Percentiles rank a stretch among this genome's conserved stretches.
phyloP scores from a whole-genome alignment of 2,329 filamentous ascomycete species.

The Chrysoporthe austroafricana region DNA sequence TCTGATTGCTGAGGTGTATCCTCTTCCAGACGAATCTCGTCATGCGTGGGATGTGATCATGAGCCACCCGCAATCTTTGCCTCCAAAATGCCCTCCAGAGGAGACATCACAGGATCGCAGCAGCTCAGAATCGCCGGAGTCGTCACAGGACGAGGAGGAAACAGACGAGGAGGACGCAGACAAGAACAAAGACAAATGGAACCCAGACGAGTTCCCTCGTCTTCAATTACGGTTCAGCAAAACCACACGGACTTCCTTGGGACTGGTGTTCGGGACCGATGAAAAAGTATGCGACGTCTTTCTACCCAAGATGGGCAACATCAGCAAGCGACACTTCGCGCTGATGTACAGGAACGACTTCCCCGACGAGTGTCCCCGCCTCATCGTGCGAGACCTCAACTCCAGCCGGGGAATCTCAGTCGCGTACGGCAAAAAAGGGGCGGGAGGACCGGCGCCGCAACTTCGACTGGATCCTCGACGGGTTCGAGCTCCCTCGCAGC shows the following conservation, averaged over 20 bases:
- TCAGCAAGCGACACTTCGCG: constrained; percentile 4
- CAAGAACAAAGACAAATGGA: too few relatives aligned
- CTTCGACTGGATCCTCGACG: constrained; percentile 1
- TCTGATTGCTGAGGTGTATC: neutral
- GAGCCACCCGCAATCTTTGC: neutral
- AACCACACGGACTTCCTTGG: neutral
- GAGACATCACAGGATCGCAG: too few relatives aligned
- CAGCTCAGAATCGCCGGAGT: too few relatives aligned
- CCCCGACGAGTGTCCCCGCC: neutral
- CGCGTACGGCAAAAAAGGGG: neutral
- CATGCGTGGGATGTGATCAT: neutral
- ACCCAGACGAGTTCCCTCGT: neutral
- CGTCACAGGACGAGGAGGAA: too few relatives aligned
- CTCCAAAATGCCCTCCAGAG: too few relatives aligned
- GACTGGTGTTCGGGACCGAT: constrained; percentile 1
- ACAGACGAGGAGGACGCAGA: neutral
- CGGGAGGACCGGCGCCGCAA: neutral
- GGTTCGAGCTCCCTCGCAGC: neutral
- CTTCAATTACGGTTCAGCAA: constrained; percentile 1
- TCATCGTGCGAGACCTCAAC: neutral
- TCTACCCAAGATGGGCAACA: neutral
- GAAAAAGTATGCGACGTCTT: neutral
- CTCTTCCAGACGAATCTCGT: neutral
- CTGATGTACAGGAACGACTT: neutral
- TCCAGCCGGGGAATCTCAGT: neutral